Evolutionary conservation across 2,329 filamentous ascomycete species (phyloP).

Genomic region (Clonostachys solani): DNA sequence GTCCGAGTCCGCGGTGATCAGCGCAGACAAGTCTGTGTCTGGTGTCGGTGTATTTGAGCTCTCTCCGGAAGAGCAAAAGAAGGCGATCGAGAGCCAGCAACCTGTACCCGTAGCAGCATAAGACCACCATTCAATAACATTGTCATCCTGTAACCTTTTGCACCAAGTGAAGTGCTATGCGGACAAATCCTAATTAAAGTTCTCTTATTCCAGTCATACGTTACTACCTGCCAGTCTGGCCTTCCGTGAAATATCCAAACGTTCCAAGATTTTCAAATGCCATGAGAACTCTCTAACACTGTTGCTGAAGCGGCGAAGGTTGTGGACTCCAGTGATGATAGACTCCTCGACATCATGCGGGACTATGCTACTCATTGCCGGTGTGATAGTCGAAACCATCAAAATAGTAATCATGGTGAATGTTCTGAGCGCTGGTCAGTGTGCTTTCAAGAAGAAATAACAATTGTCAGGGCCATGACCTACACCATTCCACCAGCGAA

Average conservation of each 20-base stretch:
- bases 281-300: slow-evolving; percentile 13
- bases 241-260: slow-evolving; percentile 4
- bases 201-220: too few species aligned
- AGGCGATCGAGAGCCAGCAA: neutral
- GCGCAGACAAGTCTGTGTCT: slow-evolving; percentile 11
- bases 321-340: slow-evolving; percentile 10
- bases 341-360: slow-evolving; percentile 10
- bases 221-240: neutral
- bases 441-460: neutral
- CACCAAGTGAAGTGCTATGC: too few species aligned
- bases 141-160: too few species aligned
- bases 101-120: neutral
- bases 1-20: neutral
- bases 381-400: slow-evolving; percentile 9
- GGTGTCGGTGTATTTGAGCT: slow-evolving; percentile 21
- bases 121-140: neutral
- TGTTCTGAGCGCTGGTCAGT: slow-evolving; percentile 7
- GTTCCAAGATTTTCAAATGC: slow-evolving; percentile 11
- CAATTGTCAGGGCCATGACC: slow-evolving; percentile 2
- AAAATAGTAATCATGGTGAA: slow-evolving; percentile 17
- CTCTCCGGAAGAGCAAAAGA: slow-evolving; percentile 15
- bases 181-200: too few species aligned
- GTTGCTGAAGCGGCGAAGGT: slow-evolving; percentile 11
- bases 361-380: slow-evolving; percentile 7
- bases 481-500: slow-evolving; percentile 22